Conservation (phyloP, 2,329 filamentous ascomycete genomes). For the Polytolypa hystricis region DNA sequence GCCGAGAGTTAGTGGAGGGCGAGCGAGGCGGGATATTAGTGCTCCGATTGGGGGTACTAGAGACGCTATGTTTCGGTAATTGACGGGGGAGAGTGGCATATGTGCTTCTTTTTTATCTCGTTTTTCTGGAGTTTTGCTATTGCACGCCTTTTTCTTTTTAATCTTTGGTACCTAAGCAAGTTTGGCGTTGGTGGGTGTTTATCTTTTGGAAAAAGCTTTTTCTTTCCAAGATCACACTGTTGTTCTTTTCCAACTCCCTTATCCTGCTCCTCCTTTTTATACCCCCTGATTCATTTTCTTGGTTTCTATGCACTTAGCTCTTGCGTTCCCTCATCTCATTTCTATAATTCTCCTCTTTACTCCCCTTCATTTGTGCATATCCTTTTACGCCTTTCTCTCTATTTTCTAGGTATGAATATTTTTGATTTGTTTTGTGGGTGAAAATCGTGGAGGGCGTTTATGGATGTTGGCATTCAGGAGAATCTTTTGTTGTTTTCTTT, state of each 20-base stretch:
- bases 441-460: too few species aligned
- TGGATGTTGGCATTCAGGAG: too few species aligned
- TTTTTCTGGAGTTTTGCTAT: background rate
- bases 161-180: too few species aligned
- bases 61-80: background rate
- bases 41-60: constrained; percentile 27
- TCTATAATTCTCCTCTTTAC: background rate
- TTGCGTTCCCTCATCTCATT: background rate
- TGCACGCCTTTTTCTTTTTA: background rate
- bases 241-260: background rate
- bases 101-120: background rate
- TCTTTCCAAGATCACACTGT: background rate
- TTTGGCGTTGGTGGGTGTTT: too few species aligned
- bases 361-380: background rate
- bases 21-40: constrained; percentile 26
- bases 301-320: background rate
- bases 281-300: background rate
- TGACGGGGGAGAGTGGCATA: background rate
- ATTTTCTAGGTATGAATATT: background rate
- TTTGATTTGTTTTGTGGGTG: too few species aligned
- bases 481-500: too few species aligned
- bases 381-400: background rate
- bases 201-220: background rate
- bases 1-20: constrained; percentile 12
- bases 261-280: background rate